These are phyloP conservation scores for Trypanosoma scelopori DNA, from an alignment of 208 protist species.

Conservation along the genomic window DNA sequence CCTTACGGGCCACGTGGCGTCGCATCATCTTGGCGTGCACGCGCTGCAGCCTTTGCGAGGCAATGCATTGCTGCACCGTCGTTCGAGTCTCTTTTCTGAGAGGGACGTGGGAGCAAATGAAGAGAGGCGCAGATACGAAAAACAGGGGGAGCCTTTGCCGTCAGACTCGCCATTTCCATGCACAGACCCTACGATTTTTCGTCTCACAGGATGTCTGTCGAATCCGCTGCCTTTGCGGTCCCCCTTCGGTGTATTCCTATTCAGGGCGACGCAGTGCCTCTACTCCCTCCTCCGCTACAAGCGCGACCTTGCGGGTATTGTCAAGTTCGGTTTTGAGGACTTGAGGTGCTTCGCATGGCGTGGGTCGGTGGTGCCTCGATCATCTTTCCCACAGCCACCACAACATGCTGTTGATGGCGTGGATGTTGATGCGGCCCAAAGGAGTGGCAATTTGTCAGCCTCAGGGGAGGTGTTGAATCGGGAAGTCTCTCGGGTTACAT, in stretches of 20 bases:
- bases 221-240: conserved; percentile 49
- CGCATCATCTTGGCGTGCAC: conserved; percentile 60
- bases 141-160: conserved; percentile 15
- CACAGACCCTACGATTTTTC: conserved; percentile 67
- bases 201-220: conserved; percentile 60
- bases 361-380: too few relatives aligned
- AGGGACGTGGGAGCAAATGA: neutral
- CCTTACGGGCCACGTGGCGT: conserved; percentile 65
- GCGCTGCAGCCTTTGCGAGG: conserved; percentile 43
- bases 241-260: conserved; percentile 65
- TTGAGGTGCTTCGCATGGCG: conserved; percentile 35
- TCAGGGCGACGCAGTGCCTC: conserved; percentile 45
- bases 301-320: conserved; percentile 66
- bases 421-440: neutral
- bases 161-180: conserved; percentile 54
- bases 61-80: neutral
- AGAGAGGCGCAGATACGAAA: neutral
- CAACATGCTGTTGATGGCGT: neutral
- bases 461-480: neutral
- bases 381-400: neutral
- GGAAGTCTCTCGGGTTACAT: neutral
- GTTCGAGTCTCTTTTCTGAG: neutral
- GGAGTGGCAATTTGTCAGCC: neutral
- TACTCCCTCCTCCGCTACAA: conserved; percentile 56
- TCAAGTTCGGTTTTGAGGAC: conserved; percentile 61